Conservation (phyloP, 345 rosid species). For the Corymbia maculata region DNA sequence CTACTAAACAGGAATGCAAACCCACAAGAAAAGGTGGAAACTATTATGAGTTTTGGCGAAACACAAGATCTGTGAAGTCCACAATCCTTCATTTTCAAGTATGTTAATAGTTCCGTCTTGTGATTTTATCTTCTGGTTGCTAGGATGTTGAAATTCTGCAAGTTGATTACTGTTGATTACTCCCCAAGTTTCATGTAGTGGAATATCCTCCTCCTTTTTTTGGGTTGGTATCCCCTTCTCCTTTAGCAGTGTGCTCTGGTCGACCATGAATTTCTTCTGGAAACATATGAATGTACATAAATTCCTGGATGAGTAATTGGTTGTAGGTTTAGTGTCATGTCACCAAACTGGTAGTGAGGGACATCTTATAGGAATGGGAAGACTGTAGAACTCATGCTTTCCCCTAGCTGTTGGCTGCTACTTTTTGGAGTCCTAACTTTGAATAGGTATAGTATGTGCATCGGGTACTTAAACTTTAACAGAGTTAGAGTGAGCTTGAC, state of each 20-base stretch:
- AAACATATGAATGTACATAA: neutral
- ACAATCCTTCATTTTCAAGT: slow-evolving; percentile 61
- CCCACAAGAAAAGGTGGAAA: slow-evolving; percentile 25
- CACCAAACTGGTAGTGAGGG: neutral
- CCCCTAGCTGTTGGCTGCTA: neutral
- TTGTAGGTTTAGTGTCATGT: neutral
- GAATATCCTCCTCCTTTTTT: neutral
- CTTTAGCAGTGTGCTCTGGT: neutral
- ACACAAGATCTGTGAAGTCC: slow-evolving; percentile 49
- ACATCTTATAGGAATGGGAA: neutral
- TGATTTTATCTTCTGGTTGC: neutral
- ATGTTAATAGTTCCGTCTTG: neutral
- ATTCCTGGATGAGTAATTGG: neutral
- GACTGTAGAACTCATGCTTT: neutral
- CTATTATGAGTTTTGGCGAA: slow-evolving; percentile 40
- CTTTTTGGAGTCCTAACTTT: neutral
- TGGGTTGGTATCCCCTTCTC: neutral
- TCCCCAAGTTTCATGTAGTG: neutral
- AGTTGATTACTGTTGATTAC: neutral
- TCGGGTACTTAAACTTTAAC: neutral
- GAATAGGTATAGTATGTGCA: neutral
- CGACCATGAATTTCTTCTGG: neutral
- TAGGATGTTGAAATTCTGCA: neutral
- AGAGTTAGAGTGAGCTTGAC: neutral
- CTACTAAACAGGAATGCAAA: slow-evolving; percentile 29